These are phyloP conservation scores for Pichia kluyveri DNA, from an alignment of 805 yeast species.

Conservation along the genomic window DNA sequence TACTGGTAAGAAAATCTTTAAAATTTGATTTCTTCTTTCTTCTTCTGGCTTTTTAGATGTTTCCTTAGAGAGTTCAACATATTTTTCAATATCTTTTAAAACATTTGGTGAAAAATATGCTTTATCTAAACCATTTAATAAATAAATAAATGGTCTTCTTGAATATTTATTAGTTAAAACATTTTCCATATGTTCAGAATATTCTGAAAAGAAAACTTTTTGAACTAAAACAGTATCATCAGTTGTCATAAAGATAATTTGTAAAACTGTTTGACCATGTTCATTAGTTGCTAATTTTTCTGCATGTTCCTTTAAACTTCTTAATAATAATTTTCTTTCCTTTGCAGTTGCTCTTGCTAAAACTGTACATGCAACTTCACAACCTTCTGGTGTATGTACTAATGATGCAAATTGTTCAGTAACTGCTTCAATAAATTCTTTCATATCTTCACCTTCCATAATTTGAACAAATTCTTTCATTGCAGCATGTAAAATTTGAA, in stretches of 20 bases:
- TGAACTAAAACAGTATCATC: conserved; percentile 85
- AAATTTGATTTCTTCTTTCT: conserved; percentile 64
- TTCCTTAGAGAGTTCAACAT: conserved; percentile 49
- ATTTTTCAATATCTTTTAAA: conserved; percentile 49
- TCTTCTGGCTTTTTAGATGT: conserved; percentile 84
- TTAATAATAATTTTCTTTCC: conserved; percentile 76
- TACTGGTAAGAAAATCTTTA: conserved; percentile 54
- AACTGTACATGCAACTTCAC: conserved; percentile 78
- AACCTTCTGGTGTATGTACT: conserved; percentile 91
- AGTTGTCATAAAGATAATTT: conserved; percentile 71
- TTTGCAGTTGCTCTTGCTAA: conserved; percentile 83
- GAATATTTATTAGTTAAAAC: conserved; percentile 65
- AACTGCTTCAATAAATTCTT: conserved; percentile 74
- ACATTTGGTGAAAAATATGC: conserved; percentile 70
- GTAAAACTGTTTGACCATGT: conserved; percentile 75
- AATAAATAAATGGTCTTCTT: conserved; percentile 80
- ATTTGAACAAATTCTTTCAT: conserved; percentile 81
- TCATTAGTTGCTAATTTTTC: conserved; percentile 72
- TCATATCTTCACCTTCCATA: conserved; percentile 58
- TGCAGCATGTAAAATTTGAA: conserved; percentile 92
- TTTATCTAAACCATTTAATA: conserved; percentile 70
- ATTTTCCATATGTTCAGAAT: conserved; percentile 41
- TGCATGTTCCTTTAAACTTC: conserved; percentile 67
- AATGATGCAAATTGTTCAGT: conserved; percentile 88
- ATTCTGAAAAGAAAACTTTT: conserved; percentile 62